Evolutionary conservation across 108 stramenopile species (phyloP).

Genomic region (Hondaea fermentalgiana): DNA sequence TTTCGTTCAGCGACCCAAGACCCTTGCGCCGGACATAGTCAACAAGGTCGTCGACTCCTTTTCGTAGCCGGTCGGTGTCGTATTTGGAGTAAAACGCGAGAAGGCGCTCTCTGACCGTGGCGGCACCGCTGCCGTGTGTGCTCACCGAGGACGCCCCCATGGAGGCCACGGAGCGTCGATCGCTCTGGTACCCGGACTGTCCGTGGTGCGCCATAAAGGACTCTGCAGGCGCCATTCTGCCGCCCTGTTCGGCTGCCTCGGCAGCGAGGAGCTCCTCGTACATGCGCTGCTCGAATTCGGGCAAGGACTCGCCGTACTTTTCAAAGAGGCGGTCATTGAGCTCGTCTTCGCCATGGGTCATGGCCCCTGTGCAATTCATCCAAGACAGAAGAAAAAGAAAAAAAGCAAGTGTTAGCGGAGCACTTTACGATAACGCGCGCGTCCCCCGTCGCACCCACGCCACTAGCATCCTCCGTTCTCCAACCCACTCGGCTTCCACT

Average conservation of each 20-base stretch:
- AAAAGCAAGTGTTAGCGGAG: not conserved
- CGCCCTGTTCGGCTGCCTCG: not conserved
- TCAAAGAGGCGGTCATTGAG: not conserved
- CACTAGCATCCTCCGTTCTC: too few species aligned
- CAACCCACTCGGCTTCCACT: too few species aligned
- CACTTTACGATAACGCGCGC: too few species aligned
- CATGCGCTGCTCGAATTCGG: not conserved
- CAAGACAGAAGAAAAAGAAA: not conserved
- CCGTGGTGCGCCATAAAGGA: not conserved
- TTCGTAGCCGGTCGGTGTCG: not conserved
- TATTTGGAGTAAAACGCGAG: not conserved
- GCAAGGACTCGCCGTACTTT: not conserved
- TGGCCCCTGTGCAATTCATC: not conserved
- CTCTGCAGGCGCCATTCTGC: not conserved
- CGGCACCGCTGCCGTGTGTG: not conserved
- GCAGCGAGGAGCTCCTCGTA: not conserved
- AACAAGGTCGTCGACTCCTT: not conserved
- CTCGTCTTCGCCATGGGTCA: not conserved
- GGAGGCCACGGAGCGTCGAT: not conserved
- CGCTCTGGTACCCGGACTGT: not conserved
- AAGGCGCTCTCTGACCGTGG: not conserved
- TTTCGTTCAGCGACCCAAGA: not conserved
- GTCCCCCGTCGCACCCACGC: too few species aligned
- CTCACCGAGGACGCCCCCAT: not conserved
- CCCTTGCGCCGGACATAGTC: not conserved